Conservation (phyloP, 140 eudicot genomes). For the Ambrosia hybrid region DNA sequence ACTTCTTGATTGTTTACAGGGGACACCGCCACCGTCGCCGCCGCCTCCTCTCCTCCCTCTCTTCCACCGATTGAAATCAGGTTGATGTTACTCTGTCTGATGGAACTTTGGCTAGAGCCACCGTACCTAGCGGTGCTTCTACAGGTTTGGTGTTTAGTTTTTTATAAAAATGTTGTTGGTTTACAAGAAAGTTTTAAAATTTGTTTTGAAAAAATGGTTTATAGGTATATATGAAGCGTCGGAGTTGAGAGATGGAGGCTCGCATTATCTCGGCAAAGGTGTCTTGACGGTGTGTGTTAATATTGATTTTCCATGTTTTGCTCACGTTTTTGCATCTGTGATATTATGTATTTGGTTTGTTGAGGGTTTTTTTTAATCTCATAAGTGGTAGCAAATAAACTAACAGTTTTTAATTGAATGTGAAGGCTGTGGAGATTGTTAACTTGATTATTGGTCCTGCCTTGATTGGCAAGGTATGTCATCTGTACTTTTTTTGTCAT, state of each 20-base stretch:
- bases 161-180: not conserved
- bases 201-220: not conserved
- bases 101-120: constrained; percentile 51
- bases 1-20: constrained; percentile 62
- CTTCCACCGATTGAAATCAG: constrained; percentile 14
- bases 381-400: not conserved
- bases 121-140: constrained; percentile 77
- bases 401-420: too few relatives aligned
- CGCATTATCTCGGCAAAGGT: constrained; percentile 60
- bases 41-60: too few relatives aligned
- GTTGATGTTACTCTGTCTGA: constrained; percentile 52
- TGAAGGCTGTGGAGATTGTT: too few relatives aligned
- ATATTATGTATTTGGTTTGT: not conserved
- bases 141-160: constrained; percentile 42
- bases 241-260: constrained; percentile 22
- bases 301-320: not conserved
- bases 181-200: not conserved
- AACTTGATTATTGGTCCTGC: too few relatives aligned
- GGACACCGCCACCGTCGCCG: constrained; percentile 58
- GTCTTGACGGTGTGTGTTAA: constrained; percentile 42
- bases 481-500: too few relatives aligned
- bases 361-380: not conserved
- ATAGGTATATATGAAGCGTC: constrained; percentile 60
- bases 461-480: too few relatives aligned
- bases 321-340: too few relatives aligned